phyloP scores from a whole-genome alignment of 805 yeast genomes.

The Wickerhamiella shivajii region DNA sequence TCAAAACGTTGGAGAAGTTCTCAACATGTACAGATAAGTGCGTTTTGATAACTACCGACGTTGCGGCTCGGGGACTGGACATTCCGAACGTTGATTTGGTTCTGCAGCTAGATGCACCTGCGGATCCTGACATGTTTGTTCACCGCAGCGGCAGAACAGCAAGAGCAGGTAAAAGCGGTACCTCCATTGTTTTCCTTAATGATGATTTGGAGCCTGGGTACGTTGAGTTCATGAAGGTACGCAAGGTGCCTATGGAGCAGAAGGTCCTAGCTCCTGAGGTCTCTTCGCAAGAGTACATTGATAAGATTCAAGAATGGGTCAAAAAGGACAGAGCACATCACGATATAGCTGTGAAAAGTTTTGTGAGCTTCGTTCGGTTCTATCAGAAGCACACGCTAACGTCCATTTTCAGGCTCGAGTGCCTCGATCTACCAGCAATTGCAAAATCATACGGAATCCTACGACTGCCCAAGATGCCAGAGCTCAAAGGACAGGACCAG shows the following conservation, averaged over 20 bases:
- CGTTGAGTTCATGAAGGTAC: constrained; percentile 64
- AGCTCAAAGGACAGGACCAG: constrained; percentile 36
- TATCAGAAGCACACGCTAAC: constrained; percentile 80
- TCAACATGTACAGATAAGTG: constrained; percentile 33
- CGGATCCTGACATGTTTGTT: constrained; percentile 78
- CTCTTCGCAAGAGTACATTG: constrained; percentile 13
- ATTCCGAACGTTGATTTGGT: constrained; percentile 90
- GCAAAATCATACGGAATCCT: constrained; percentile 69
- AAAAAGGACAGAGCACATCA: constrained; percentile 64
- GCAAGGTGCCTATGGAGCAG: constrained; percentile 38
- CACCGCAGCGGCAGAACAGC: constrained; percentile 96
- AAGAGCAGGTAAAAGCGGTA: constrained; percentile 73
- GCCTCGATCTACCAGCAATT: constrained; percentile 55
- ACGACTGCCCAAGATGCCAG: constrained; percentile 92
- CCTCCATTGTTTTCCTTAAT: constrained; percentile 58
- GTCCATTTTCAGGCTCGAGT: constrained; percentile 66
- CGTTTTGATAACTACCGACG: constrained; percentile 82
- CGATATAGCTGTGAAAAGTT: constrained; percentile 66
- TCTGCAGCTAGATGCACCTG: constrained; percentile 88
- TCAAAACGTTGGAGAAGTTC: constrained; percentile 55
- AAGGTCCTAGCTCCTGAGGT: constrained; percentile 8
- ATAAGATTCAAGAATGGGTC: constrained; percentile 37
- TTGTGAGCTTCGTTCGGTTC: constrained; percentile 68
- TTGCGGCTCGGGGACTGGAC: constrained; percentile 96
- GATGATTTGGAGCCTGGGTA: constrained; percentile 70